Percentiles rank a stretch among this genome's conserved stretches.
phyloP scores from a whole-genome alignment of 2,329 filamentous ascomycete genomes.

The Diaporthe velutina region DNA sequence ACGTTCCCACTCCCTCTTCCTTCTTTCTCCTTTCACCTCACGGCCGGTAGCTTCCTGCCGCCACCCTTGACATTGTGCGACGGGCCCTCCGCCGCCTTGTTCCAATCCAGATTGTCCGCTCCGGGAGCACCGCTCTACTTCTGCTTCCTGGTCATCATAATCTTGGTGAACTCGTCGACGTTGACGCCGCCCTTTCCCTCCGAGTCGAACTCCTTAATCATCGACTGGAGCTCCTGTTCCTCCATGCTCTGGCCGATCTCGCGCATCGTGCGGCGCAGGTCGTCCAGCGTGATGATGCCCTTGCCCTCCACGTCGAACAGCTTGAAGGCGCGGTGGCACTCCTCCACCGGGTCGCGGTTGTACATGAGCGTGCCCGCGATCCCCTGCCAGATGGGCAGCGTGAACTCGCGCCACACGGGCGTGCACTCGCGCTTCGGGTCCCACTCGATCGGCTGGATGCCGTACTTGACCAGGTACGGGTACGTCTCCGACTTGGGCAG shows the following conservation, averaged over 20 bases:
- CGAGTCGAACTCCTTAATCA: conserved; percentile 99
- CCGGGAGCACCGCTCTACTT: conserved; percentile 35
- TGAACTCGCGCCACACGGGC: conserved; percentile 78
- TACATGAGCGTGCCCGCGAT: conserved; percentile 86
- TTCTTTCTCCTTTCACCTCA: background rate
- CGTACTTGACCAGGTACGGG: conserved; percentile 83
- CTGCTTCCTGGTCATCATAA: conserved; percentile 61
- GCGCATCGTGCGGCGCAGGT: conserved; percentile 87
- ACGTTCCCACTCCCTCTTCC: background rate
- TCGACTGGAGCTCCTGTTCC: conserved; percentile 91
- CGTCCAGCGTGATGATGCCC: conserved; percentile 89
- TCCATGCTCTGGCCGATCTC: conserved; percentile 94
- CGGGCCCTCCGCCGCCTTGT: background rate
- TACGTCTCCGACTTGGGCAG: conserved; percentile 89
- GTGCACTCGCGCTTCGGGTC: conserved; percentile 65
- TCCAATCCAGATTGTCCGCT: conserved; percentile 29
- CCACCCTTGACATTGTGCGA: background rate
- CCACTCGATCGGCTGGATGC: conserved; percentile 76
- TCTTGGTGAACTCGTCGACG: conserved; percentile 77
- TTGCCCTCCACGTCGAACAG: conserved; percentile 95
- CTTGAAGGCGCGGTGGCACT: conserved; percentile 90
- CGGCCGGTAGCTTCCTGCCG: conserved; percentile 5
- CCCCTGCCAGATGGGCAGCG: conserved; percentile 78
- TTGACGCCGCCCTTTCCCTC: conserved; percentile 88
- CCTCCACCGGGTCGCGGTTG: conserved; percentile 87